Evolutionary conservation across 2,329 filamentous ascomycete species (phyloP).

Genomic region (Talaromyces sp.): DNA sequence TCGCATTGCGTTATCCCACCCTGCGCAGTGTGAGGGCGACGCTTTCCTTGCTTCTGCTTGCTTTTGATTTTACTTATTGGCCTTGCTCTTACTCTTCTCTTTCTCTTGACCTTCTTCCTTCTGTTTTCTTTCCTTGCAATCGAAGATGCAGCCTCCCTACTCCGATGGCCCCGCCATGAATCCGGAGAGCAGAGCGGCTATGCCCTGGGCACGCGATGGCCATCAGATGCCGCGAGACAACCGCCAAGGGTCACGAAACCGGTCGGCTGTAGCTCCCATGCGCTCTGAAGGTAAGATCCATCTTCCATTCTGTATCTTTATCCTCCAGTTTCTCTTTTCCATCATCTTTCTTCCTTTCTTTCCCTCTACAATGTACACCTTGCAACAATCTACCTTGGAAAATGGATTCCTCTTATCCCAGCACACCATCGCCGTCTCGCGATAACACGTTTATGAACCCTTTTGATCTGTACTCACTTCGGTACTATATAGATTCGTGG

Average conservation of each 20-base stretch:
- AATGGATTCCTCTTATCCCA: conserved; percentile 16
- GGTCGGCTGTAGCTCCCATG: conserved; percentile 29
- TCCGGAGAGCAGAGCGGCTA: conserved; percentile 23
- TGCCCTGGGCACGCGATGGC: conserved; percentile 25
- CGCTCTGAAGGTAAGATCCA: conserved; percentile 40
- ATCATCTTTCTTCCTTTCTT: neutral
- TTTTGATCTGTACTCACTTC: conserved; percentile 39
- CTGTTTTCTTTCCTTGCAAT: neutral
- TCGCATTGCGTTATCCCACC: neutral
- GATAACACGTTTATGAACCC: conserved; percentile 5
- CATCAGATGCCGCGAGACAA: conserved; percentile 26
- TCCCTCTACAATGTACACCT: conserved; percentile 3
- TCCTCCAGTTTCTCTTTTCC: neutral
- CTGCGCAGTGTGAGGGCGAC: neutral
- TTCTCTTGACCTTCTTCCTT: neutral
- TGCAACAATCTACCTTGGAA: conserved; percentile 12
- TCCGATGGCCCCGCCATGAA: conserved; percentile 27
- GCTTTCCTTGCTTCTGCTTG: neutral
- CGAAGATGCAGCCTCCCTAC: conserved; percentile 36
- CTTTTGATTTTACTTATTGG: neutral
- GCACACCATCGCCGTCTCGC: conserved; percentile 4
- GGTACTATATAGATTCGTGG: conserved; percentile 75
- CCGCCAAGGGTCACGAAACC: conserved; percentile 27
- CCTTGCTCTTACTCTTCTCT: neutral
- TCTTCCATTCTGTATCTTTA: neutral